phyloP scores from a whole-genome alignment of 257 asterid genomes.

The Solanum habrochaites region DNA sequence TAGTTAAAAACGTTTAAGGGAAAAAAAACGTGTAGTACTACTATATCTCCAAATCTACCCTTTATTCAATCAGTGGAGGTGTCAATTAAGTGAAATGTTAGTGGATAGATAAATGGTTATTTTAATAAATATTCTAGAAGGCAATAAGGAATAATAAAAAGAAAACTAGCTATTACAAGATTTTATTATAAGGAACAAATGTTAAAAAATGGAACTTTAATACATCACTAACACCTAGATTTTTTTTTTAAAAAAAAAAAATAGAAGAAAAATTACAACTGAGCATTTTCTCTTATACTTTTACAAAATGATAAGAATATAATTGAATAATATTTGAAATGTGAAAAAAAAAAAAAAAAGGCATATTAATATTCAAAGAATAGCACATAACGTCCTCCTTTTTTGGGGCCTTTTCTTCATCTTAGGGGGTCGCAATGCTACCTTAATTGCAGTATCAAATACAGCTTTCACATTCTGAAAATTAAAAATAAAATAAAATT shows the following conservation, averaged over 20 bases:
- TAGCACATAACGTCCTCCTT: slow-evolving; percentile 37
- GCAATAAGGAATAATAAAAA: background rate
- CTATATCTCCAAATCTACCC: background rate
- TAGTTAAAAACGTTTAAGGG: background rate
- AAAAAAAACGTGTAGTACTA: rapidly evolving
- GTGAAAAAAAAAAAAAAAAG: background rate
- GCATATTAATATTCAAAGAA: slow-evolving; percentile 17
- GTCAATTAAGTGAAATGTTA: background rate
- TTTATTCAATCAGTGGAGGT: background rate
- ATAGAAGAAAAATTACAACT: background rate
- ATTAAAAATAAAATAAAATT: background rate
- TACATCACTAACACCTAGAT: background rate
- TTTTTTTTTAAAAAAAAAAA: no score
- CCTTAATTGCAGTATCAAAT: slow-evolving; percentile 74
- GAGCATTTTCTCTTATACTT: background rate
- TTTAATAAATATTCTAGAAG: background rate
- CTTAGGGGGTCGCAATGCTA: slow-evolving; percentile 74
- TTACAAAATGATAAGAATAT: background rate
- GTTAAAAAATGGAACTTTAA: background rate
- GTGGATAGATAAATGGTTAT: background rate
- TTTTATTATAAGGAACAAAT: background rate
- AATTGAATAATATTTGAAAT: background rate
- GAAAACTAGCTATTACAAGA: background rate
- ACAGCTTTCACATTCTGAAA: slow-evolving; percentile 74
- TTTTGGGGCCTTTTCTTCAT: slow-evolving; percentile 47